A percentile compares a stretch with the other conserved stretches of the same genome.
These are phyloP conservation scores for Hirsutella thompsonii DNA, from an alignment of 2,329 filamentous ascomycete species.

Conservation along the genomic window DNA sequence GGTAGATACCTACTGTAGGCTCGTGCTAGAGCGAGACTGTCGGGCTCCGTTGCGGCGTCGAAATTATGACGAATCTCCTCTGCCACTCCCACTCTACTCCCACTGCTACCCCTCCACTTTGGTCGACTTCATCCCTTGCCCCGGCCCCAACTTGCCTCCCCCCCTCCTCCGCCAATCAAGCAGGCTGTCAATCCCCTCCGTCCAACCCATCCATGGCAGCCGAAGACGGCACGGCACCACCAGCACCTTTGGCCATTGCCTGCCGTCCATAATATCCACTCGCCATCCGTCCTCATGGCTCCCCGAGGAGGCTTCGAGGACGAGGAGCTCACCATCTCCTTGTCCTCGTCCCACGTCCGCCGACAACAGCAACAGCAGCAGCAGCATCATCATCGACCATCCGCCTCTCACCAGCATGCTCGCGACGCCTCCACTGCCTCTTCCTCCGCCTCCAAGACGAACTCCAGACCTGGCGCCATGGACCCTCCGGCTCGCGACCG, in stretches of 20 bases:
- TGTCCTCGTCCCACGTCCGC: slow-evolving; percentile 52
- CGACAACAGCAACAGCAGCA: slow-evolving; percentile 26
- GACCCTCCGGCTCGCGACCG: slow-evolving; percentile 25
- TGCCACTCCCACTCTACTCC: no score
- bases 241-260: neutral
- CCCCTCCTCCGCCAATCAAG: neutral
- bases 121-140: neutral
- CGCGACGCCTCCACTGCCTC: slow-evolving; percentile 11
- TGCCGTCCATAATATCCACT: slow-evolving; percentile 1
- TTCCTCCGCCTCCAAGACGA: slow-evolving; percentile 12
- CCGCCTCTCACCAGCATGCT: slow-evolving; percentile 11
- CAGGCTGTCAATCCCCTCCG: neutral
- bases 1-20: no score
- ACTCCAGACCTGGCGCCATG: slow-evolving; percentile 20
- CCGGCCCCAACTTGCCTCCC: neutral
- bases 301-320: slow-evolving; percentile 54
- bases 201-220: neutral
- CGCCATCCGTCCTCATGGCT: slow-evolving; percentile 30
- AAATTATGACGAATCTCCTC: no score
- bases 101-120: neutral
- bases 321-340: slow-evolving; percentile 70
- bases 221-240: neutral
- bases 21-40: no score
- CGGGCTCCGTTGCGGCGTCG: no score
- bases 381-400: slow-evolving; percentile 13